phyloP scores from a whole-genome alignment of 73 alveolate genomes.

The Durusdinium trenchii region DNA sequence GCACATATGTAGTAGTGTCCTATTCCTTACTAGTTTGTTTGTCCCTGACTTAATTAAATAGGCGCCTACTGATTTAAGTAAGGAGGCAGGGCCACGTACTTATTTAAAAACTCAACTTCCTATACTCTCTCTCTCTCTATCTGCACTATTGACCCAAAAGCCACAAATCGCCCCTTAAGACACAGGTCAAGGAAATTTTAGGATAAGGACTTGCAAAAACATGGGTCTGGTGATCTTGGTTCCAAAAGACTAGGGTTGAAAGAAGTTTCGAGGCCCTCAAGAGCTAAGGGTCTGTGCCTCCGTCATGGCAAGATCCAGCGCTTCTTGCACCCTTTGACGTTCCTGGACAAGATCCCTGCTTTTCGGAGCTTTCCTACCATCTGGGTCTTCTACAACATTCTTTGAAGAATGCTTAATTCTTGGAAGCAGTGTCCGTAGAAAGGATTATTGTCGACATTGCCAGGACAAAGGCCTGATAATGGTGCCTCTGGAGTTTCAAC shows the following conservation, averaged over 20 bases:
- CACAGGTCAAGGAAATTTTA: not conserved
- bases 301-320: constrained; percentile 84
- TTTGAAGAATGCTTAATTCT: too few relatives aligned
- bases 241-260: not conserved
- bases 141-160: not conserved
- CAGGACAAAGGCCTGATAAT: not conserved
- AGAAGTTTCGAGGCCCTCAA: not conserved
- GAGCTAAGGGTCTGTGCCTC: constrained; percentile 8
- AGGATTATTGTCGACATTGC: not conserved
- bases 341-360: not conserved
- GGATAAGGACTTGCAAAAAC: not conserved
- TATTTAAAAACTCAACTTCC: too few relatives aligned
- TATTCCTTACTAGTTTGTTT: too few relatives aligned
- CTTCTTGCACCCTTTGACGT: constrained; percentile 80
- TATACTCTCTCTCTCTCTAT: not conserved
- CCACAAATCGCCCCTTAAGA: not conserved
- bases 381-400: not conserved
- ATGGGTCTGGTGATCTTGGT: not conserved
- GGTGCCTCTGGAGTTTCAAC: not conserved
- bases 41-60: too few relatives aligned
- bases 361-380: not conserved
- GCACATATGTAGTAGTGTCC: too few relatives aligned
- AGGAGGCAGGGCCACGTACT: too few relatives aligned
- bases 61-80: too few relatives aligned
- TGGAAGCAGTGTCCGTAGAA: too few relatives aligned